Base-by-base conservation (phyloP, 2,329 filamentous ascomycete species). In the Parastagonospora avenae region DNA sequence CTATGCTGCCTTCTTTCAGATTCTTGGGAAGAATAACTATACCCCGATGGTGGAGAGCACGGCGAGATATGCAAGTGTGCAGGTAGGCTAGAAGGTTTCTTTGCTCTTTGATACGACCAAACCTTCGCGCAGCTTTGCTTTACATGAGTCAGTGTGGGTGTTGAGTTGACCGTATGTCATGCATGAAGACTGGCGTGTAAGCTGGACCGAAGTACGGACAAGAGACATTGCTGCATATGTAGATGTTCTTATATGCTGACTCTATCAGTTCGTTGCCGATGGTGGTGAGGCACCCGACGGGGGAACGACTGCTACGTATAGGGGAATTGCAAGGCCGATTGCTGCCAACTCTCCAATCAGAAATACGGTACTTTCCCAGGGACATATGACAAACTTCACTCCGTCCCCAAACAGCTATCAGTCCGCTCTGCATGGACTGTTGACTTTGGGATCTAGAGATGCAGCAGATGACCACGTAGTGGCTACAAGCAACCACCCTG, bases 21-120 rank as follows among this genome's bases (percentile, higher is more conserved):
- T 82, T 55, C 60, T 81, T 2, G 71, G 76, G 7, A 80, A 80
- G 60, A 82, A 82, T 55, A 75, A 75, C 4, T 73, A 76, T 39
- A 80, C 79, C 0, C 68, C 76, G 1, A 60, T 57, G 7, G 70
- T 60, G 6, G 35, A 45, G 33, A 59, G n/a, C 19, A 55, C 30
- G 31, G 54, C 50, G 8, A 54, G 52, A 33, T 66, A 60, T 15
- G 49, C 41, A 28, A 59, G 52, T 32, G 39, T 64, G 19, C 53
- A 48, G 24, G 60, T 62, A 10, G 24, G 19, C n/a, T 40, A 12
- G 8, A 10, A 29, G 27, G 8, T 8, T 19, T 24, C 19, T 5
- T 24, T 24, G 5, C 19, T 24, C 19, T 5, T 24, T 5, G 5
- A 24, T 5, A 24, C 19, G 19, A 24, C 5, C 19, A 24, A 24